phyloP scores from a whole-genome alignment of 2,329 filamentous ascomycete genomes.

The Neopestalotiopsis sp. region DNA sequence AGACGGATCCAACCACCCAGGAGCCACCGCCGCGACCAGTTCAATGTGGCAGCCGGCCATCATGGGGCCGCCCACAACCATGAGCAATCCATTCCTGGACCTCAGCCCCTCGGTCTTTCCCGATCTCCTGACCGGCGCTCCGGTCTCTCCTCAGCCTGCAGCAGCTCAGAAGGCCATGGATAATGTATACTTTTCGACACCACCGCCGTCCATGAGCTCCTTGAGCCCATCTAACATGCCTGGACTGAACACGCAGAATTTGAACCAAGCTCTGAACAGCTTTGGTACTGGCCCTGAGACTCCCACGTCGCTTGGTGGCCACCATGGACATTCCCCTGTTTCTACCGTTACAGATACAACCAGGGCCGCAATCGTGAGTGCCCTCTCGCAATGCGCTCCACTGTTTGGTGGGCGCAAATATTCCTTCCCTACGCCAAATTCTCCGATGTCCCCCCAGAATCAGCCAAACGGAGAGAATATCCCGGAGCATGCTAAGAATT shows the following conservation, averaged over 20 bases:
- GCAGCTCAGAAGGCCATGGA: constrained; percentile 72
- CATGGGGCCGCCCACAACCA: constrained; percentile 68
- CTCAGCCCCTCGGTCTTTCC: constrained; percentile 76
- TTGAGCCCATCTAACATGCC: constrained; percentile 76
- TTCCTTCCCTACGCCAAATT: constrained; percentile 61
- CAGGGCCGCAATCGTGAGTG: constrained; percentile 65
- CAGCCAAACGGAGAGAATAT: constrained; percentile 54
- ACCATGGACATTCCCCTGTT: constrained; percentile 62
- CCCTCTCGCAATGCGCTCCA: constrained; percentile 61
- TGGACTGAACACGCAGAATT: constrained; percentile 64
- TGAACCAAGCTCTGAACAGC: constrained; percentile 71
- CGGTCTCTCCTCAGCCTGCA: constrained; percentile 77
- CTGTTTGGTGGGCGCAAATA: constrained; percentile 66
- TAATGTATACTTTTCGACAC: constrained; percentile 81
- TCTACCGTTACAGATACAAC: constrained; percentile 71
- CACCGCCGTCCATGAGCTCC: constrained; percentile 75
- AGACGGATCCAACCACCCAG: constrained; percentile 75
- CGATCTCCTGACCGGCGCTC: constrained; percentile 74
- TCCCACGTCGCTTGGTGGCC: constrained; percentile 72
- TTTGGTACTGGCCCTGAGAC: constrained; percentile 69
- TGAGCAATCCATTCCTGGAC: constrained; percentile 77
- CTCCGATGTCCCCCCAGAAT: constrained; percentile 60
- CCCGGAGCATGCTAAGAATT: constrained; percentile 57
- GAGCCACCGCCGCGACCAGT: constrained; percentile 55
- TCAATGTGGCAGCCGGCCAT: constrained; percentile 75